Evolutionary conservation across 495 filamentous ascomycete species (phyloP).

Genomic region (Neurospora discreta): DNA sequence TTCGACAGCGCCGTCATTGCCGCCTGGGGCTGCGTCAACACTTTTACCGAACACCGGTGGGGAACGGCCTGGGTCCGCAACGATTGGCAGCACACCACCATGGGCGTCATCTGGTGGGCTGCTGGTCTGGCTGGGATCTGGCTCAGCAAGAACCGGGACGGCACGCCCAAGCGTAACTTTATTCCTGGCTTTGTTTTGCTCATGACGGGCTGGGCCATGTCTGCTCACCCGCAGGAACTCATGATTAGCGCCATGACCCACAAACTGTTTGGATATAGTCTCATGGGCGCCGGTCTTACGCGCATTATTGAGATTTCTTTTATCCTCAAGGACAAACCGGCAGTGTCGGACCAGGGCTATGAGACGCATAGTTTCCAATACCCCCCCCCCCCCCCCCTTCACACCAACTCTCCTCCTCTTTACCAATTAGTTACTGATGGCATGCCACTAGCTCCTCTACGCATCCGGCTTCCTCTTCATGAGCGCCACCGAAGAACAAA

Average conservation of each 20-base stretch:
- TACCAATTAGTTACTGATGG: no score
- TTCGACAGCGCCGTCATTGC: conserved; percentile 89
- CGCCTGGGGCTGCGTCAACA: conserved; percentile 92
- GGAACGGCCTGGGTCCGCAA: conserved; percentile 83
- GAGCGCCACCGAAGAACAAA: conserved; percentile 94
- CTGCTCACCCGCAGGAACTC: conserved; percentile 71
- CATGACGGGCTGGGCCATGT: conserved; percentile 92
- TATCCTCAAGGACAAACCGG: conserved; percentile 59
- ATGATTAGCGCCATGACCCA: conserved; percentile 84
- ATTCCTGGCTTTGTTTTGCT: conserved; percentile 85
- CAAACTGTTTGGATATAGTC: conserved; percentile 83
- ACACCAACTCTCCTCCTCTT: no score
- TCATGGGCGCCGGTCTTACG: conserved; percentile 79
- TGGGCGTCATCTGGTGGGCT: conserved; percentile 97
- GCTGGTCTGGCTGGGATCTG: conserved; percentile 87
- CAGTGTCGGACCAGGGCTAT: conserved; percentile 40
- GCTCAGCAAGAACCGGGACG: conserved; percentile 72
- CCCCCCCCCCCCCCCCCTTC: no score
- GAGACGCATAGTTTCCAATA: conserved; percentile 84
- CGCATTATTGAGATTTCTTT: conserved; percentile 90
- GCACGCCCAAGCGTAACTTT: conserved; percentile 81
- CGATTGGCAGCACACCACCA: conserved; percentile 92
- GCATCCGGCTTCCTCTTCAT: conserved; percentile 96
- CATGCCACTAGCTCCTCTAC: conserved; percentile 83
- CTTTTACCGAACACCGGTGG: conserved; percentile 96